phyloP scores from a whole-genome alignment of 495 filamentous ascomycete species.

The Bathelium albidoporum region DNA sequence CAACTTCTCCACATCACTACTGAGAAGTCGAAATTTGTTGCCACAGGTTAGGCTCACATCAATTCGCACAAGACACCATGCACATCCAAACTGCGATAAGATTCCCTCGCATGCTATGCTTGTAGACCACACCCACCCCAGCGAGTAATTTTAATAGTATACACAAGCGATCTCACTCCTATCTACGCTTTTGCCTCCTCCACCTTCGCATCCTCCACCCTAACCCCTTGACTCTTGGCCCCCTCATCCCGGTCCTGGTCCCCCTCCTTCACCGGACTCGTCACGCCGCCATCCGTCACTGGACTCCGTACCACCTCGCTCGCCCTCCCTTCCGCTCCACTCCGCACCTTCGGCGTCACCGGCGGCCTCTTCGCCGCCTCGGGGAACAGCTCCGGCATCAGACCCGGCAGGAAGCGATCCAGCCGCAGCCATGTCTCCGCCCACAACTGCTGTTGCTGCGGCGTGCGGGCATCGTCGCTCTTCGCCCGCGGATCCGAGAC shows the following conservation, averaged over 20 bases:
- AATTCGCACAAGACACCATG: too few species aligned
- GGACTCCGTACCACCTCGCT: slow-evolving; percentile 2
- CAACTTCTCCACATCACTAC: too few species aligned
- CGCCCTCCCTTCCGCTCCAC: not conserved
- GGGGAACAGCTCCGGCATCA: slow-evolving; percentile 43
- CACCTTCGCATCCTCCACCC: slow-evolving; percentile 5
- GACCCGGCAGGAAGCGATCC: slow-evolving; percentile 76
- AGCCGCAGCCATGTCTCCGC: slow-evolving; percentile 78
- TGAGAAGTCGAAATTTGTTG: too few species aligned
- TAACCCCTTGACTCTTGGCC: not conserved
- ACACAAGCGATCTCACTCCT: not conserved
- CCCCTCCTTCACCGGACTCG: not conserved
- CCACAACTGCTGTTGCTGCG: slow-evolving; percentile 54
- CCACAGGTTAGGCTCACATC: too few species aligned
- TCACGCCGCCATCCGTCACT: slow-evolving; percentile 9
- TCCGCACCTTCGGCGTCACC: not conserved
- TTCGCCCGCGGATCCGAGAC: slow-evolving; percentile 38
- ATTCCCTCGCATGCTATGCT: not conserved
- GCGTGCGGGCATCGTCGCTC: slow-evolving; percentile 12
- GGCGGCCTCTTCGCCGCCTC: slow-evolving; percentile 25
- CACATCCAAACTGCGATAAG: too few species aligned
- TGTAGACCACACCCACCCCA: not conserved
- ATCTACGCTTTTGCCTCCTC: slow-evolving; percentile 17
- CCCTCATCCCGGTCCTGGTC: slow-evolving; percentile 7
- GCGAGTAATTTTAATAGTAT: not conserved